Evolutionary conservation across 495 filamentous ascomycete species (phyloP).

Genomic region (Hypoxylon fuscum): DNA sequence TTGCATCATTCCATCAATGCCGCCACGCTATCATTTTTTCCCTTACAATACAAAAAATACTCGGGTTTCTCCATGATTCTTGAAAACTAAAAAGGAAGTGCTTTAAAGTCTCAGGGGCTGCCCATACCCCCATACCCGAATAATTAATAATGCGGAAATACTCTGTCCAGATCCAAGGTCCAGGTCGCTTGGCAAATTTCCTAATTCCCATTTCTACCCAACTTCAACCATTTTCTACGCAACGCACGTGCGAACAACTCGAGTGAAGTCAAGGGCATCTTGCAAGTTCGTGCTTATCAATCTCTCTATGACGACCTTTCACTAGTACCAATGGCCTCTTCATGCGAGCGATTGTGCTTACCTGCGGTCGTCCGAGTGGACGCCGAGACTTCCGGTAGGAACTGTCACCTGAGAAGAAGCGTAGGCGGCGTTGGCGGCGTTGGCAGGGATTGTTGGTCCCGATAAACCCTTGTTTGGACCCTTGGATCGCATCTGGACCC

Average conservation of each 20-base stretch:
- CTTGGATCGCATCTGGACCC: constrained; percentile 16
- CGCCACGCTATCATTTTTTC: too few species aligned
- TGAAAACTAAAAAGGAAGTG: too few species aligned
- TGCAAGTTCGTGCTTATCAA: constrained; percentile 20
- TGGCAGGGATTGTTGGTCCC: not conserved
- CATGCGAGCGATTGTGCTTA: constrained; percentile 20
- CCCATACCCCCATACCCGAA: too few species aligned
- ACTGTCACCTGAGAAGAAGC: constrained; percentile 23
- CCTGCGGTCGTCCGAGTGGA: constrained; percentile 25
- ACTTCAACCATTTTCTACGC: not conserved
- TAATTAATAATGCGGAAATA: too few species aligned
- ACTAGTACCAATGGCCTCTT: constrained; percentile 9
- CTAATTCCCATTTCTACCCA: constrained; percentile 1
- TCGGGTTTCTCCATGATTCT: too few species aligned
- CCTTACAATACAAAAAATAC: too few species aligned
- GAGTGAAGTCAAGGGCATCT: too few species aligned
- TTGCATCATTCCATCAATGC: too few species aligned
- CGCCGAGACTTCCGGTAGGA: constrained; percentile 37
- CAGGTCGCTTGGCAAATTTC: constrained; percentile 14
- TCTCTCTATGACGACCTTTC: constrained; percentile 1
- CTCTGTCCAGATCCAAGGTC: not conserved
- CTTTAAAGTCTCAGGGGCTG: too few species aligned
- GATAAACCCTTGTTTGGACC: constrained; percentile 9
- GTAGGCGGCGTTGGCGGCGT: constrained; percentile 2
- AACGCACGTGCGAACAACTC: not conserved